phyloP scores from a whole-genome alignment of 2,329 filamentous ascomycete genomes.

The Lecanoromycetidae sp. region DNA sequence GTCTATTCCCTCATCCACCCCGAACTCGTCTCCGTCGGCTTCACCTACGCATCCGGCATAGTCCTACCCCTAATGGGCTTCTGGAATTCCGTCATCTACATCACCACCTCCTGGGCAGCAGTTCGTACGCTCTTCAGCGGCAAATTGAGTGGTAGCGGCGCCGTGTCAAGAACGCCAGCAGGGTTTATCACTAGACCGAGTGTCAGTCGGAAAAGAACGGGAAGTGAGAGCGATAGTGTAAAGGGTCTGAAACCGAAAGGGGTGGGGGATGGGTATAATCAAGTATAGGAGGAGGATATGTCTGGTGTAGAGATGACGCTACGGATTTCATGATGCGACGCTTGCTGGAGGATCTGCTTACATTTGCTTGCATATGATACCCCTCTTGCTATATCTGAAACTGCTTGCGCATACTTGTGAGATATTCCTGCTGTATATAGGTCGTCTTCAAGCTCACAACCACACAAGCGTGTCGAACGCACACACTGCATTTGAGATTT shows the following conservation, averaged over 20 bases:
- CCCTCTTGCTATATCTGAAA: too few relatives aligned
- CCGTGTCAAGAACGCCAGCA: background rate
- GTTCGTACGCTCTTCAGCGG: constrained; percentile 4
- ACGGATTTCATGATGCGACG: background rate
- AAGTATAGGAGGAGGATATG: background rate
- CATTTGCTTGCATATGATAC: too few relatives aligned
- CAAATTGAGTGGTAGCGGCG: background rate
- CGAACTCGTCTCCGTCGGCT: constrained; percentile 40
- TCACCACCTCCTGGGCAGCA: constrained; percentile 44
- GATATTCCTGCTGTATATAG: too few relatives aligned
- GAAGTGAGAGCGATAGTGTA: constrained; percentile 1
- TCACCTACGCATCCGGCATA: constrained; percentile 59
- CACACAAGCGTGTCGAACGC: too few relatives aligned
- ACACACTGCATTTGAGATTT: too few relatives aligned
- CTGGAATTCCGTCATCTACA: constrained; percentile 73
- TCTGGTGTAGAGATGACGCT: background rate
- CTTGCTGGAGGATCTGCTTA: too few relatives aligned
- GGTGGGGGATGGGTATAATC: background rate
- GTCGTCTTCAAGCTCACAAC: too few relatives aligned
- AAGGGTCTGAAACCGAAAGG: background rate
- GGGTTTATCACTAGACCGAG: background rate
- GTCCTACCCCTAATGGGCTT: constrained; percentile 73
- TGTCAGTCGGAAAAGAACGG: background rate
- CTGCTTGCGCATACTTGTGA: background rate
- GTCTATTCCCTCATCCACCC: constrained; percentile 56